Percentiles rank a stretch among this genome's conserved stretches.
Evolutionary conservation across 106 monocot species (phyloP).

Genomic region (Allium fistulosum): DNA sequence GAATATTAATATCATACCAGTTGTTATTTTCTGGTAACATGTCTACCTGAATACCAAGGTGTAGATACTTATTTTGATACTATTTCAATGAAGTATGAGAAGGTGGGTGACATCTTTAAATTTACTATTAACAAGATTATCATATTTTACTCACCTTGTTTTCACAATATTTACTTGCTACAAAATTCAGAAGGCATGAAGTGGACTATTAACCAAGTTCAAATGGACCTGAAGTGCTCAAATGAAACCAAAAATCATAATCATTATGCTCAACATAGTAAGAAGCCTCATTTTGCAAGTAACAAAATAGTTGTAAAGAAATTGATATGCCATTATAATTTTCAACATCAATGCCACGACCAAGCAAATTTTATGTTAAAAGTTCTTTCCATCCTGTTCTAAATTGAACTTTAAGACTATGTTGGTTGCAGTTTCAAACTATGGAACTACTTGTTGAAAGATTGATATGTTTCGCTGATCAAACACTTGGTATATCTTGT

Average conservation of each 20-base stretch:
- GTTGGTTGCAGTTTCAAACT: neutral
- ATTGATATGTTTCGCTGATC: too few relatives aligned
- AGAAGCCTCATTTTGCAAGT: constrained; percentile 1
- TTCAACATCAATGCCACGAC: neutral
- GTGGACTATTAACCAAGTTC: constrained; percentile 95
- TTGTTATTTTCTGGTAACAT: constrained; percentile 50
- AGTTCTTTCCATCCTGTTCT: neutral
- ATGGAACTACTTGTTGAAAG: too few relatives aligned
- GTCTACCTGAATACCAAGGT: constrained; percentile 93
- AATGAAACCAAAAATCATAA: constrained; percentile 27
- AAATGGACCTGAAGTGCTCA: constrained; percentile 82
- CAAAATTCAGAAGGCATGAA: constrained; percentile 92
- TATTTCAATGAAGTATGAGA: constrained; percentile 86
- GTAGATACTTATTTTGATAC: constrained; percentile 96
- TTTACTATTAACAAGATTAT: constrained; percentile 3
- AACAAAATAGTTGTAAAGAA: too few relatives aligned
- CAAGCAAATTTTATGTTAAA: neutral
- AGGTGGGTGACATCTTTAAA: constrained; percentile 31
- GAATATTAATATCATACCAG: neutral
- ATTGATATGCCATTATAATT: too few relatives aligned
- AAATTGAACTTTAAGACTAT: neutral
- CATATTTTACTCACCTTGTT: neutral
- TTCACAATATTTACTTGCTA: neutral
- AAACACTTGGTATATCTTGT: too few relatives aligned
- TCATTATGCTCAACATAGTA: neutral